Conservation (phyloP, 352 stramenopile genomes). For the Pythium monospermum region DNA sequence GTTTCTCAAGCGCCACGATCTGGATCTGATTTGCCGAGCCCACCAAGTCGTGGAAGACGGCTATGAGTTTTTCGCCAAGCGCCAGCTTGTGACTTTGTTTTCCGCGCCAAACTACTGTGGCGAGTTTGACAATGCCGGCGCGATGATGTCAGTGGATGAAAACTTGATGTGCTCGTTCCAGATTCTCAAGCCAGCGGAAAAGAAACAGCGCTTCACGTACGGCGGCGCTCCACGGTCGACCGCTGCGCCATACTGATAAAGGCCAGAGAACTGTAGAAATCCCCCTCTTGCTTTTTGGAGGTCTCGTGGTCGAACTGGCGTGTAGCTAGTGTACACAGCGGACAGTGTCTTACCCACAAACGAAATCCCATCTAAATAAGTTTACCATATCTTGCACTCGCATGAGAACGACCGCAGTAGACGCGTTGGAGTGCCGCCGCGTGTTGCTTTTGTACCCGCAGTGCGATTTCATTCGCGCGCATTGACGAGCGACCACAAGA, state of each 20-base stretch:
- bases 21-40: constrained; percentile 87
- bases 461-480: too few relatives aligned
- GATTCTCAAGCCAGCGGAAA: constrained; percentile 72
- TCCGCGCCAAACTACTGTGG: constrained; percentile 91
- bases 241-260: constrained; percentile 10
- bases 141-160: constrained; percentile 76
- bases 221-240: constrained; percentile 22
- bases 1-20: constrained; percentile 96
- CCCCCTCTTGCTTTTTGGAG: too few relatives aligned
- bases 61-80: constrained; percentile 69
- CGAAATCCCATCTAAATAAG: too few relatives aligned
- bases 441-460: too few relatives aligned
- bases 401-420: too few relatives aligned
- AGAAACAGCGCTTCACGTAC: constrained; percentile 78
- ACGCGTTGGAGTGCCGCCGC: too few relatives aligned
- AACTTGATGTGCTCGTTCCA: constrained; percentile 74
- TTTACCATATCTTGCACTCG: too few relatives aligned
- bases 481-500: not conserved
- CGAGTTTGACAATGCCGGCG: constrained; percentile 72
- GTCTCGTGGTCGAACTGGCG: too few relatives aligned
- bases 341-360: too few relatives aligned
- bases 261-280: too few relatives aligned
- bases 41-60: constrained; percentile 73
- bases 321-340: too few relatives aligned
- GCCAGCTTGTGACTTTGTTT: constrained; percentile 88